These are phyloP conservation scores for Thelonectria blattea DNA, from an alignment of 2,329 filamentous ascomycete genomes.

Conservation along the genomic window DNA sequence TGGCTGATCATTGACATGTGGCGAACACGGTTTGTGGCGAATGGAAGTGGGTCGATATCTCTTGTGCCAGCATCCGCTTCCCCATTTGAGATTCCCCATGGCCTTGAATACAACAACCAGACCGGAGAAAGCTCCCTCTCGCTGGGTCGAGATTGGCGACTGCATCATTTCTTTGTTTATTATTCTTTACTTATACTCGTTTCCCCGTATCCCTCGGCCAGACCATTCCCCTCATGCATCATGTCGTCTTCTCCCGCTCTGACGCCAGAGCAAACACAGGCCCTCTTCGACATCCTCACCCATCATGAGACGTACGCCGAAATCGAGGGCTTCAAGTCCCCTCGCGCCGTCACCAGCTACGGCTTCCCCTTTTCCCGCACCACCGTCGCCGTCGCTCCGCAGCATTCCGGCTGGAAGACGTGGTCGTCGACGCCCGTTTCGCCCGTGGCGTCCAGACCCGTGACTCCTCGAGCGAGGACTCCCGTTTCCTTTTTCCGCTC, in stretches of 20 bases:
- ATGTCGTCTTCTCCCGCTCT: conserved; percentile 36
- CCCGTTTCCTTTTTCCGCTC: conserved; percentile 27
- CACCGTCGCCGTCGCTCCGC: conserved; percentile 20
- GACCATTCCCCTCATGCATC: conserved; percentile 11
- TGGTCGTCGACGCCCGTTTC: conserved; percentile 36
- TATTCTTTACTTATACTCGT: not conserved
- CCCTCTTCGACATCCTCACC: conserved; percentile 65
- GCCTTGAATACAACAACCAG: too few relatives aligned
- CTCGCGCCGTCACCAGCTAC: conserved; percentile 68
- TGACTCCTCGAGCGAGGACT: conserved; percentile 39
- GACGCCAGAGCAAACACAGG: conserved; percentile 52
- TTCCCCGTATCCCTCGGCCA: not conserved
- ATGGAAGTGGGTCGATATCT: not conserved
- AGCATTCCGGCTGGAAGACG: conserved; percentile 26
- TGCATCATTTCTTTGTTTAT: not conserved
- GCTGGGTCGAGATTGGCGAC: too few relatives aligned
- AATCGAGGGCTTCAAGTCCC: conserved; percentile 73
- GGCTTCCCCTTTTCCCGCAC: conserved; percentile 68
- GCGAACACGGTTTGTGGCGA: not conserved
- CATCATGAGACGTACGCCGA: conserved; percentile 69
- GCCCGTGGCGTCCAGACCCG: conserved; percentile 33
- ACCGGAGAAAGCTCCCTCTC: too few relatives aligned
- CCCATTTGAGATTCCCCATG: too few relatives aligned
- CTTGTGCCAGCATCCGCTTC: not conserved
- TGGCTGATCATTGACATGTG: not conserved